These are phyloP conservation scores for Quercus lobata DNA, from an alignment of 331 rosid species.

Conservation along the genomic window DNA sequence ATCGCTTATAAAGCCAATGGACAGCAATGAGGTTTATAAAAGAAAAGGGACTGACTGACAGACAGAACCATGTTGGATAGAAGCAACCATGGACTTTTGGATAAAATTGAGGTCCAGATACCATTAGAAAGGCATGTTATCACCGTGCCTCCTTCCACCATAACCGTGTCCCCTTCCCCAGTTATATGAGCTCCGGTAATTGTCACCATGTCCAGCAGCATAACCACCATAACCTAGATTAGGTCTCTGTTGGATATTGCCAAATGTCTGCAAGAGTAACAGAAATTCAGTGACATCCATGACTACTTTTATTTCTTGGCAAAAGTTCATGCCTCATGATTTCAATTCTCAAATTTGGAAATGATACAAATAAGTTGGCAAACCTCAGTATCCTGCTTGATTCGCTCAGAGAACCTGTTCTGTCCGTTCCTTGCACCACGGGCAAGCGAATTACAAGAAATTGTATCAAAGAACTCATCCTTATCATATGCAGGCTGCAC, in stretches of 20 bases:
- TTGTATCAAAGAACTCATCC: constrained; percentile 79
- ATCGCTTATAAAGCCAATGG: constrained; percentile 10
- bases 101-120: constrained; percentile 6
- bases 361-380: constrained; percentile 9
- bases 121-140: constrained; percentile 35
- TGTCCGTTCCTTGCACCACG: constrained; percentile 35
- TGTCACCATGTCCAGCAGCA: constrained; percentile 44
- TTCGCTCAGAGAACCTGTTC: constrained; percentile 23
- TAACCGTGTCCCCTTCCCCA: constrained; percentile 53
- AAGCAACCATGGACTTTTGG: not conserved
- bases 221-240: constrained; percentile 32
- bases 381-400: constrained; percentile 49
- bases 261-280: constrained; percentile 55
- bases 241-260: constrained; percentile 46
- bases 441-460: constrained; percentile 39
- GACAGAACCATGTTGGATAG: constrained; percentile 6
- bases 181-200: constrained; percentile 34
- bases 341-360: constrained; percentile 2
- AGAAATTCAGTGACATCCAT: constrained; percentile 4
- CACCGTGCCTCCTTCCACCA: constrained; percentile 47
- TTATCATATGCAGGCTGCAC: constrained; percentile 72
- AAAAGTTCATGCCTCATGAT: not conserved
- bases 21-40: not conserved
- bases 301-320: not conserved
- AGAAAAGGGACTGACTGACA: too few relatives aligned